Conservation (phyloP, 139 green algal species). For the Auxenochlorella pyrenoidosa region DNA sequence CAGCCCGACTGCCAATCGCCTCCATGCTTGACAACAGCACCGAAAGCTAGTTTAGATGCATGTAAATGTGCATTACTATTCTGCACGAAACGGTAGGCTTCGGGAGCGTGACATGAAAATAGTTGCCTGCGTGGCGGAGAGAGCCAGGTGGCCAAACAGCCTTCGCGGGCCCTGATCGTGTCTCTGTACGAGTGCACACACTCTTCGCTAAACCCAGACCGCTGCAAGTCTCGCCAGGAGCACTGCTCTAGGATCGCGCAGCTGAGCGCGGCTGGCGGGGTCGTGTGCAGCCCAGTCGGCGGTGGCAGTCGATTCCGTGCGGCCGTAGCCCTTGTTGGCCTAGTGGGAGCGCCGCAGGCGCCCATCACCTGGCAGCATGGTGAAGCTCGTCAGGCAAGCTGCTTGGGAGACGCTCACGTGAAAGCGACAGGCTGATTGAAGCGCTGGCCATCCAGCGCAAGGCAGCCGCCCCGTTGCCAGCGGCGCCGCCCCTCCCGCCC, state of each 20-base stretch:
- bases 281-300: not conserved
- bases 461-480: not conserved
- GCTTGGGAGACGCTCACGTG: not conserved
- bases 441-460: not conserved
- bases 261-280: not conserved
- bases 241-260: not conserved
- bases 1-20: not conserved
- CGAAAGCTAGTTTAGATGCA: not conserved
- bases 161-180: not conserved
- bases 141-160: not conserved
- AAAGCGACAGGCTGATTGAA: not conserved
- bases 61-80: not conserved
- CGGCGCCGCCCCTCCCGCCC: not conserved
- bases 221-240: too few species aligned
- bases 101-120: too few species aligned
- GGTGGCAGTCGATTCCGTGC: not conserved
- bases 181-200: not conserved
- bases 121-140: too few species aligned
- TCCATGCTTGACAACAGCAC: not conserved
- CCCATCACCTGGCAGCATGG: constrained; percentile 58
- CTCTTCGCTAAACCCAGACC: not conserved
- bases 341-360: not conserved
- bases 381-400: constrained; percentile 74
- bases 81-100: too few species aligned
- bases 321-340: not conserved